Conservation (phyloP, 805 yeast genomes). For the Jamesozyma jinghongensis region DNA sequence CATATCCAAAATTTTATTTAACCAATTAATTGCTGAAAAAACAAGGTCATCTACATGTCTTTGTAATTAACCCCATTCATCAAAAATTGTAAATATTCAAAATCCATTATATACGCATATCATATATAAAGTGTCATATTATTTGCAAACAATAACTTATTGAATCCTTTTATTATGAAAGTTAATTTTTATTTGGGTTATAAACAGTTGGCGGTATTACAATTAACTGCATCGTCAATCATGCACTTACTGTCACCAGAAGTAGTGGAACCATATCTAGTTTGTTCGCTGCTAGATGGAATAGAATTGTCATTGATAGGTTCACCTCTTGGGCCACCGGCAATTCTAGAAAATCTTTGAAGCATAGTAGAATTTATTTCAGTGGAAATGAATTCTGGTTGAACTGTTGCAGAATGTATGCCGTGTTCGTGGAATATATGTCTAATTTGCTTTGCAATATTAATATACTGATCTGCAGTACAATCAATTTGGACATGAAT, state of each 20-base stretch:
- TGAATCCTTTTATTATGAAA: too few relatives aligned
- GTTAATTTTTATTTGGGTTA: background rate
- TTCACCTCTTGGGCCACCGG: constrained; percentile 7
- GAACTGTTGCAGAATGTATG: constrained; percentile 88
- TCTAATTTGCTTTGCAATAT: constrained; percentile 65
- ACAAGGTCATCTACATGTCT: too few relatives aligned
- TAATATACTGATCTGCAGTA: constrained; percentile 58
- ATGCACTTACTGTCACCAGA: constrained; percentile 34
- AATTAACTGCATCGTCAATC: constrained; percentile 43
- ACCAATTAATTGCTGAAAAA: too few relatives aligned
- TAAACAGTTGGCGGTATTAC: constrained; percentile 40
- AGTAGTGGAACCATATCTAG: constrained; percentile 29
- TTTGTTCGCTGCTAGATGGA: background rate
- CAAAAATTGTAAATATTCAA: too few relatives aligned
- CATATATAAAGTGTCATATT: too few relatives aligned
- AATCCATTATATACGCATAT: too few relatives aligned
- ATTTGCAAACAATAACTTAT: too few relatives aligned
- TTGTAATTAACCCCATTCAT: too few relatives aligned
- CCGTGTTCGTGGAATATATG: constrained; percentile 75
- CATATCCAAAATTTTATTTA: too few relatives aligned
- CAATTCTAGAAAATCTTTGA: constrained; percentile 28
- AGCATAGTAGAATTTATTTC: constrained; percentile 27
- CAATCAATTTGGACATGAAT: constrained; percentile 71
- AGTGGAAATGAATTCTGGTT: constrained; percentile 68
- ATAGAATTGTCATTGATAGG: background rate